Evolutionary conservation across 2,329 filamentous ascomycete species (phyloP).

Genomic region (Penicillium capsulatum): DNA sequence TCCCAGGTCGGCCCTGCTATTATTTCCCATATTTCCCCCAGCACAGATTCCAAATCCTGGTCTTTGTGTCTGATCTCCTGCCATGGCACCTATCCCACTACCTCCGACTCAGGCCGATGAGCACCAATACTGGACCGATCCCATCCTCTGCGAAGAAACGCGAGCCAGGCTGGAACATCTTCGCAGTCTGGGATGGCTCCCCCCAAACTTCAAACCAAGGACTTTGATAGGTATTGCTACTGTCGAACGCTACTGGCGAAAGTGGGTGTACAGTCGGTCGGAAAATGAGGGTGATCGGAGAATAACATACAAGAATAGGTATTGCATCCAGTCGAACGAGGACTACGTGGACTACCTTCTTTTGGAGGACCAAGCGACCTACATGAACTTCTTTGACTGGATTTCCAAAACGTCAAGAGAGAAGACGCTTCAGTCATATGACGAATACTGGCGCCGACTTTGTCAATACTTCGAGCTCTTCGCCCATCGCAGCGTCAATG

Average conservation of each 20-base stretch:
- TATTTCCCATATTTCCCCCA: constrained; percentile 2
- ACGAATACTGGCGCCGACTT: constrained; percentile 25
- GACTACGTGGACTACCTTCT: constrained; percentile 25
- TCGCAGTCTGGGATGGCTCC: constrained; percentile 20
- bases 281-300: not conserved
- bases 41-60: constrained; percentile 5
- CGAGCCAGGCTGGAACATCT: constrained; percentile 24
- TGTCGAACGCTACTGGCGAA: constrained; percentile 21
- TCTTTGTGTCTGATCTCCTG: constrained; percentile 6
- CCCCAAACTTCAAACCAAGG: constrained; percentile 24
- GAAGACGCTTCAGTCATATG: constrained; percentile 19
- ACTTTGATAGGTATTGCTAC: constrained; percentile 22
- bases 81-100: constrained; percentile 10
- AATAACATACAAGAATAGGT: constrained; percentile 18
- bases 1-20: constrained; percentile 4
- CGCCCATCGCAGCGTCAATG: constrained; percentile 17
- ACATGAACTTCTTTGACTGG: constrained; percentile 28
- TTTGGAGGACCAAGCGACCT: constrained; percentile 21
- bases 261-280: constrained; percentile 7
- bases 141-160: constrained; percentile 26
- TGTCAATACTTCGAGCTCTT: constrained; percentile 24
- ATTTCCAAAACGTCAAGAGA: constrained; percentile 23
- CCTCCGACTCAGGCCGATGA: constrained; percentile 13
- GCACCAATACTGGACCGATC: constrained; percentile 23
- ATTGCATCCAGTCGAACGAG: constrained; percentile 21